Conservation (phyloP, 805 yeast genomes). For the Myxozyma sirexii region DNA sequence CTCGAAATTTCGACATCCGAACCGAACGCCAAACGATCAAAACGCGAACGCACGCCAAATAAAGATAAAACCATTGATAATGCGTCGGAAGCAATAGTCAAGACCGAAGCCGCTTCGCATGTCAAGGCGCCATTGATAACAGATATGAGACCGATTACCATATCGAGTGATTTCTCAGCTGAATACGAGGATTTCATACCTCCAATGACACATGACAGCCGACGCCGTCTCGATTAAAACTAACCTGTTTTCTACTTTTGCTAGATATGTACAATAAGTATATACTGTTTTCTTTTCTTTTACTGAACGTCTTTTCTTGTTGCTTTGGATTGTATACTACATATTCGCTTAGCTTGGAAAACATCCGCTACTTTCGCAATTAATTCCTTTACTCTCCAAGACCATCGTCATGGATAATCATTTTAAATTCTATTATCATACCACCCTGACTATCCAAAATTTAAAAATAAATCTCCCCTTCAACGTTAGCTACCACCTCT, state of each 20-base stretch:
- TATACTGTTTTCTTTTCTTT: not conserved
- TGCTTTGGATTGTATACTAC: not conserved
- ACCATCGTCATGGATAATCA: too few relatives aligned
- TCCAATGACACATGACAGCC: conserved; percentile 1
- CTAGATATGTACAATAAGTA: not conserved
- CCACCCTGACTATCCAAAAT: too few relatives aligned
- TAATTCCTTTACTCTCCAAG: too few relatives aligned
- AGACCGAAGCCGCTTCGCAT: too few relatives aligned
- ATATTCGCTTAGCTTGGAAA: not conserved
- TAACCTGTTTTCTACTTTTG: not conserved
- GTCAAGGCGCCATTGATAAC: not conserved
- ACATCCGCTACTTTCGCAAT: too few relatives aligned
- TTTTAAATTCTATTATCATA: too few relatives aligned
- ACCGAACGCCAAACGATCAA: not conserved
- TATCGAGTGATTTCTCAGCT: not conserved
- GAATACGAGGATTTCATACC: not conserved
- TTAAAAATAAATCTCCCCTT: conserved; percentile 12
- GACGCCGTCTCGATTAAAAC: conserved; percentile 5
- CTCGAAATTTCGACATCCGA: not conserved
- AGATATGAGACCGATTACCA: not conserved
- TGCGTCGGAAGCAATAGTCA: too few relatives aligned
- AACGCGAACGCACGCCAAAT: not conserved
- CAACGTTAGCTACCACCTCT: conserved; percentile 14
- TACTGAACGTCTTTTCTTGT: not conserved
- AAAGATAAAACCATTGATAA: not conserved